These are phyloP conservation scores for Coffea eugenioides DNA, from an alignment of 257 asterid genomes.

Conservation along the genomic window DNA sequence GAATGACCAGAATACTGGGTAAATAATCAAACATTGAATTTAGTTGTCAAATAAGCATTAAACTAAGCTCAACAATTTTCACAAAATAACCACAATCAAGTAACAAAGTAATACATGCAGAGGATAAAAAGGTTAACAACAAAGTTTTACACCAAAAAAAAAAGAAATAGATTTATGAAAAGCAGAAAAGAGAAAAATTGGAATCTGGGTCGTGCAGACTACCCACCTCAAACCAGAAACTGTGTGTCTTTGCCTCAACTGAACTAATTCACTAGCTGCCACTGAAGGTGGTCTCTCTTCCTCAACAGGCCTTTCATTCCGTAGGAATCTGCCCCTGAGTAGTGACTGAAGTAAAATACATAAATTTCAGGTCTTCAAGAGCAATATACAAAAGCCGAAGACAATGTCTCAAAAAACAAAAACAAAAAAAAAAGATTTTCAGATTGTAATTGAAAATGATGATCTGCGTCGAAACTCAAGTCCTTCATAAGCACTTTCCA, in stretches of 20 bases:
- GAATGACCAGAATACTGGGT: neutral
- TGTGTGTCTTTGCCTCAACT: constrained; percentile 80
- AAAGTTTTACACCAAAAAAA: neutral
- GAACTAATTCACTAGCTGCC: constrained; percentile 83
- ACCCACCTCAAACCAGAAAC: constrained; percentile 93
- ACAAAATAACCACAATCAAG: neutral
- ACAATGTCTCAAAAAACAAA: neutral
- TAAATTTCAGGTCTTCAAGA: neutral
- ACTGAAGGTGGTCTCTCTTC: constrained; percentile 70
- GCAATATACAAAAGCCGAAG: neutral
- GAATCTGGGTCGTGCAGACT: neutral
- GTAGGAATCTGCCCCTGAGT: constrained; percentile 88
- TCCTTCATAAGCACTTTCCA: too few relatives aligned
- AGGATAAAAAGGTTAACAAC: neutral
- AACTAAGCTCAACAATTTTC: neutral
- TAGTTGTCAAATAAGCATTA: neutral
- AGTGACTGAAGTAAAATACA: constrained; percentile 58
- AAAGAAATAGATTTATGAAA: neutral
- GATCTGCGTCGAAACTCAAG: too few relatives aligned
- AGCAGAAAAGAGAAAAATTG: neutral
- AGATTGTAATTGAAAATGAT: too few relatives aligned
- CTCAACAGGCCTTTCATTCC: constrained; percentile 75
- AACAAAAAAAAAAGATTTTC: neutral
- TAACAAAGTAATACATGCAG: neutral
- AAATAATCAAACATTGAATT: too few relatives aligned